Evolutionary conservation across 768 basidiomycete species (phyloP), one percentile per base, ranked within the genome.

Genomic region (Psilocybe cubensis): DNA sequence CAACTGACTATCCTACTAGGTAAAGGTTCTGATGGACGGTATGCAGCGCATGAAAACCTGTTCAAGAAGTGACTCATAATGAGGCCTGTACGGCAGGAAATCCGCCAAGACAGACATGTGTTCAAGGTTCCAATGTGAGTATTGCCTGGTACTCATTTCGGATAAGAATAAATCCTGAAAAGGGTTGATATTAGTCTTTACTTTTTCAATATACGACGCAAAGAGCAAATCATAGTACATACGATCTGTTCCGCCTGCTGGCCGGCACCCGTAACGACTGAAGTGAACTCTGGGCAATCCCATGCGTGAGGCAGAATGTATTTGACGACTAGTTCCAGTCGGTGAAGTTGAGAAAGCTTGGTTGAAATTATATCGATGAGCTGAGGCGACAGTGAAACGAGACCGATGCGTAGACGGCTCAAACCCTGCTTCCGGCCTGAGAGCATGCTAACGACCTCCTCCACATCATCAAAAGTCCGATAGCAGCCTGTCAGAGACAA

Each of bases 351-450:
- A 0, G 77, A 76, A 20, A 79, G 68, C 48, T 68, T 71, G 48
- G 64, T 54, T 3, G 78, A 75, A 17, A 82, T 65, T 7, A 79
- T 60, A 55, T 81, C 78, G 11, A 82, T 29, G 10, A 82, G 67
- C 54, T 76, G 67, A 2, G 79, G 79, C 7, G 75, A 77, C 6
- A 82, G 66, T 10, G 70, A 70, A 8, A 80, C 69, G 1, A 76
- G 69, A 9, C 79, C 76, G 12, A 82, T 59, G 2, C 78, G 71
- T 7, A 80, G 68, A 7, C 62, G 71, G 7, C 66, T 62, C 27
- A 80, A 64, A 7, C 65, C 54, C 29, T 61, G 63, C 2, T 63
- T 57, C n/a, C 54, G 49, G 33, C 64, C 58, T 10, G 54, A 60
- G 49, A 71, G 66, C 6, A 71, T 57, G 24, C 42, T 57, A 7